Conservation (phyloP, 495 filamentous ascomycete species). For the Aspergillus panamensis region DNA sequence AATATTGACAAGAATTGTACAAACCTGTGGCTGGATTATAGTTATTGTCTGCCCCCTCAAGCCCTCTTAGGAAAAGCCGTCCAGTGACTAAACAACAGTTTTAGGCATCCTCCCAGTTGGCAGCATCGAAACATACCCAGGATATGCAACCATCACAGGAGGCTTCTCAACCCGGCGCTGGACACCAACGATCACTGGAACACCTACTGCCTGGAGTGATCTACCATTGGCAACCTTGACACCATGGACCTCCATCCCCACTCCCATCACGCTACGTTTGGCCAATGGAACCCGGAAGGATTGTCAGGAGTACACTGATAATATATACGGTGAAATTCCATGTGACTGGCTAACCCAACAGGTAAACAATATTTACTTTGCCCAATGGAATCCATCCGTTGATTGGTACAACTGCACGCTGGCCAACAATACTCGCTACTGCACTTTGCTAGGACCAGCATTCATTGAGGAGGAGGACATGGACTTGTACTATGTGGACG, state of each 20-base stretch:
- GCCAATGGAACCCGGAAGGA: background rate
- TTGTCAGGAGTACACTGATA: background rate
- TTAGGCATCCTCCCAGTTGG: background rate
- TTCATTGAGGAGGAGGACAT: background rate
- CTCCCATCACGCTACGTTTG: background rate
- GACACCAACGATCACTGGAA: background rate
- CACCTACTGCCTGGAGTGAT: background rate
- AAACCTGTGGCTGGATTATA: constrained; percentile 1
- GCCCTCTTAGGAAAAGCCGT: no score
- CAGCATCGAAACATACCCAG: background rate
- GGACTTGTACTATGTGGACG: background rate
- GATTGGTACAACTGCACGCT: background rate
- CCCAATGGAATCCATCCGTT: background rate
- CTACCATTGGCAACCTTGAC: no score
- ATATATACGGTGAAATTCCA: background rate
- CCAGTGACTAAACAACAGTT: no score
- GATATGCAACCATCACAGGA: background rate
- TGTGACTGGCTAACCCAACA: background rate
- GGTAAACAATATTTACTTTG: background rate
- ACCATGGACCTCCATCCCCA: background rate
- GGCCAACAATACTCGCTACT: background rate
- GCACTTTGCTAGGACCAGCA: background rate
- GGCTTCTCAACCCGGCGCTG: background rate
- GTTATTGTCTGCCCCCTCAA: constrained; percentile 5
- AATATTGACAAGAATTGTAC: constrained; percentile 2